These are phyloP conservation scores for Ceratocystis huliohia DNA, from an alignment of 2,329 filamentous ascomycete genomes.

Conservation along the genomic window DNA sequence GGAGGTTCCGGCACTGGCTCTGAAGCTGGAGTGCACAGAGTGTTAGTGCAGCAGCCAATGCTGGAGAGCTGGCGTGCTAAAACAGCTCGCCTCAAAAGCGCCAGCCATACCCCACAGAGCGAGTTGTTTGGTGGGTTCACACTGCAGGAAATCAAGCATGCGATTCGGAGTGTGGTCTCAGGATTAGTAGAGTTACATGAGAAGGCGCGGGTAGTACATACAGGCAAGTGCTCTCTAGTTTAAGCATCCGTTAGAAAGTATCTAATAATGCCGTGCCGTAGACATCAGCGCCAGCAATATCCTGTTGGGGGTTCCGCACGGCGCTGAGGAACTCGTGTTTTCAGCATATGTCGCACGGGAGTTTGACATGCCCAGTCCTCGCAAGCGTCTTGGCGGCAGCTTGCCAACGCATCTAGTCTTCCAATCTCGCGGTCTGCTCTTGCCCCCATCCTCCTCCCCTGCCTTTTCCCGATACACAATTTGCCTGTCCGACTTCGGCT, in stretches of 20 bases:
- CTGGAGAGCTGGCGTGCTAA: constrained; percentile 6
- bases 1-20: not conserved
- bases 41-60: constrained; percentile 3
- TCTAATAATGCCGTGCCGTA: not conserved
- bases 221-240: not conserved
- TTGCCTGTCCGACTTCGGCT: not conserved
- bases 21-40: not conserved
- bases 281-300: constrained; percentile 10
- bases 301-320: not conserved
- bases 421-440: not conserved
- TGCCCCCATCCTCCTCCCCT: not conserved
- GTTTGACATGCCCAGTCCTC: not conserved
- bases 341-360: not conserved
- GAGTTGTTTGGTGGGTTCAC: not conserved
- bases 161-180: not conserved
- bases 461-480: not conserved
- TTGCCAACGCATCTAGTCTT: not conserved
- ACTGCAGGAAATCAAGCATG: not conserved
- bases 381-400: not conserved
- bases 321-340: not conserved
- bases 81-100: not conserved
- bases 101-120: not conserved
- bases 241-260: not conserved
- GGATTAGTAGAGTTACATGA: not conserved
- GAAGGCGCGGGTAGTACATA: not conserved